phyloP scores from a whole-genome alignment of 345 rosid species.

The Murraya paniculata region DNA sequence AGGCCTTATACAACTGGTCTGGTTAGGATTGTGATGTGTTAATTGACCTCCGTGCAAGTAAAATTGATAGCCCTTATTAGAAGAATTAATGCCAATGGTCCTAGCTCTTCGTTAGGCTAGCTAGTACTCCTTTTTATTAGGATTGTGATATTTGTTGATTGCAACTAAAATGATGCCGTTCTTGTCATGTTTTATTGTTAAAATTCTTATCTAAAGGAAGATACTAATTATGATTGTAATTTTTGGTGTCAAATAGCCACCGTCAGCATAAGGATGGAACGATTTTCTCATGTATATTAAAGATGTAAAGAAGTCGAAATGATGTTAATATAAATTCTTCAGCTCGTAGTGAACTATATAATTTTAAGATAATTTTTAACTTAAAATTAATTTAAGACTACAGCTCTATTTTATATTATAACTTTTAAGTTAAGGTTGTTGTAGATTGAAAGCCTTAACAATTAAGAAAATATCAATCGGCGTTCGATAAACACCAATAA shows the following conservation, averaged over 20 bases:
- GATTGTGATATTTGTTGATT: background rate
- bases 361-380: too few species aligned
- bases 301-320: background rate
- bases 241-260: background rate
- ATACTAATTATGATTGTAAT: background rate
- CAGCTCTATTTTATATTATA: too few species aligned
- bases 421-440: too few species aligned
- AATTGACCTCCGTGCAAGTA: background rate
- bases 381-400: too few species aligned
- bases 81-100: background rate
- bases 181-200: background rate
- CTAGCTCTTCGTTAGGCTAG: background rate
- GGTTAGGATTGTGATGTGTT: background rate
- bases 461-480: too few species aligned
- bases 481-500: too few species aligned
- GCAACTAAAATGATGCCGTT: background rate
- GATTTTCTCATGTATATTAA: background rate
- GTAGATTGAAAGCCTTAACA: too few species aligned
- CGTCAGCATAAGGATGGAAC: too few species aligned
- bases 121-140: background rate
- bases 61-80: background rate
- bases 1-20: background rate
- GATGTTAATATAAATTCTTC: background rate
- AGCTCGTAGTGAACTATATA: too few species aligned
- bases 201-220: background rate